phyloP scores from a whole-genome alignment of 1,139 yeast genomes.

The Arxiozyma heterogenica region DNA sequence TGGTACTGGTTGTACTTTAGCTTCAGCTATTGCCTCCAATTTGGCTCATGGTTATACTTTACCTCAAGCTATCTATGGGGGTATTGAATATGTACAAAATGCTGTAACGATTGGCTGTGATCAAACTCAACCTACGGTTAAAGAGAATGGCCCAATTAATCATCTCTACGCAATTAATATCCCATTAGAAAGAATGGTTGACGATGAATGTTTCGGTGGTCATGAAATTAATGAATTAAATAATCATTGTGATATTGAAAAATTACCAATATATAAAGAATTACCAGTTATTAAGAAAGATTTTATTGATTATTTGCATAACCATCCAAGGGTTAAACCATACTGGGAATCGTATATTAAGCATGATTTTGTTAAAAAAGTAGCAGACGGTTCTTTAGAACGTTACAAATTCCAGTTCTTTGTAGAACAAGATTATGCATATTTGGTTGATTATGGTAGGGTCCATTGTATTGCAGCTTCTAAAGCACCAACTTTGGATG shows the following conservation, averaged over 20 bases:
- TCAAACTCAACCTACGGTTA: constrained; percentile 29
- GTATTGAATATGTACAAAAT: constrained; percentile 57
- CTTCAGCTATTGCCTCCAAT: constrained; percentile 73
- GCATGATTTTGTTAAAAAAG: constrained; percentile 51
- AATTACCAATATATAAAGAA: constrained; percentile 9
- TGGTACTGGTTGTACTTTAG: constrained; percentile 87
- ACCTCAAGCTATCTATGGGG: constrained; percentile 42
- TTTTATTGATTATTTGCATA: constrained; percentile 43
- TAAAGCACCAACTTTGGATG: constrained; percentile 48
- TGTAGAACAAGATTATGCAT: constrained; percentile 64
- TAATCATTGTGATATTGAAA: background rate
- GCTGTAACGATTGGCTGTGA: constrained; percentile 51
- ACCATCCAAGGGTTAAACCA: constrained; percentile 47
- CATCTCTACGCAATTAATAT: constrained; percentile 38
- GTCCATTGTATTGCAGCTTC: constrained; percentile 60
- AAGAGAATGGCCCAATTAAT: constrained; percentile 63
- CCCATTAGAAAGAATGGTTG: constrained; percentile 31
- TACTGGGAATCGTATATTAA: constrained; percentile 51
- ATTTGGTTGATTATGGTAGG: constrained; percentile 59
- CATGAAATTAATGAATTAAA: constrained; percentile 7
- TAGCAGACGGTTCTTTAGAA: constrained; percentile 47
- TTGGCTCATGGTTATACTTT: constrained; percentile 47
- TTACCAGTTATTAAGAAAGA: constrained; percentile 29
- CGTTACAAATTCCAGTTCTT: constrained; percentile 46
- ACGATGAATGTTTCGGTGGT: constrained; percentile 25